Conservation (phyloP, 2,329 filamentous ascomycete genomes). For the Coniochaeta sp. region DNA sequence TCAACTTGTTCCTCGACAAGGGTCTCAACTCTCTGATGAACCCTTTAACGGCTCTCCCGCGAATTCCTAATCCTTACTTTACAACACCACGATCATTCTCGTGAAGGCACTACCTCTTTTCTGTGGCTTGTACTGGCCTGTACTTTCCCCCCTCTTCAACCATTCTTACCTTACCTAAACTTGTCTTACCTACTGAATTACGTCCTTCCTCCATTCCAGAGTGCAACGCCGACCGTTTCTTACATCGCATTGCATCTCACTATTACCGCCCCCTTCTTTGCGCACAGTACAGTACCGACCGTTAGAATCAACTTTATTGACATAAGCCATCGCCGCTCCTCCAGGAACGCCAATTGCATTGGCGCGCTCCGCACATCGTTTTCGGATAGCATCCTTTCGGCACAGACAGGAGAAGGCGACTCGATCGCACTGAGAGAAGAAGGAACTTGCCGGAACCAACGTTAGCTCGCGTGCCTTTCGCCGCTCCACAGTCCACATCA, state of each 20-base stretch:
- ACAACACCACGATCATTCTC: no score
- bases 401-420: background rate
- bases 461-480: background rate
- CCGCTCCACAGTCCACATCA: background rate
- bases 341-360: background rate
- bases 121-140: background rate
- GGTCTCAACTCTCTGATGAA: background rate
- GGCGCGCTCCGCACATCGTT: background rate
- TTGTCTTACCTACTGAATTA: background rate
- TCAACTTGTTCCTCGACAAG: background rate
- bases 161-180: background rate
- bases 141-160: background rate
- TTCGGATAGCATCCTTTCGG: background rate
- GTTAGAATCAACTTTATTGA: no score
- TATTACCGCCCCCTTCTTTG: background rate
- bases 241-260: background rate
- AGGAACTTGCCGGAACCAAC: background rate
- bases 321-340: no score
- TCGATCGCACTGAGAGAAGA: background rate
- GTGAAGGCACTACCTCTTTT: no score
- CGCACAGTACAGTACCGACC: background rate
- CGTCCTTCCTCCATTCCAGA: background rate
- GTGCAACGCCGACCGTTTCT: no score
- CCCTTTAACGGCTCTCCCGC: background rate
- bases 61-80: background rate